These are phyloP conservation scores for Paxillus ammoniavirescens DNA, from an alignment of 768 basidiomycete genomes.

Conservation along the genomic window DNA sequence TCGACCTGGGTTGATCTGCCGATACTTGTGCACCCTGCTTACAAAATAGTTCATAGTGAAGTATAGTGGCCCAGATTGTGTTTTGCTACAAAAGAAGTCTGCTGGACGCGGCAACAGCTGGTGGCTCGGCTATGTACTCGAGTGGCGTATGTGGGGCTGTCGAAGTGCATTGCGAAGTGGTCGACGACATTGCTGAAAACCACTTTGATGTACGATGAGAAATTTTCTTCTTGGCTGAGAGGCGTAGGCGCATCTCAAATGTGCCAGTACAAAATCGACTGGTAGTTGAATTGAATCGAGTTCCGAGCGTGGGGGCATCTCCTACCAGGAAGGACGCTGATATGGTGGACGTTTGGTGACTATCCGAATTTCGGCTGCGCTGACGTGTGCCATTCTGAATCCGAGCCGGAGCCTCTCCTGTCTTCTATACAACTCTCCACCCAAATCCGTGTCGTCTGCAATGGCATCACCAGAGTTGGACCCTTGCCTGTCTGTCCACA, in stretches of 20 bases:
- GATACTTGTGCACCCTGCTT: too few species aligned
- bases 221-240: conserved; percentile 11
- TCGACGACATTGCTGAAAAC: conserved; percentile 37
- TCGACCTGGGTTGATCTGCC: too few species aligned
- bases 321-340: conserved; percentile 29
- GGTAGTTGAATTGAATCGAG: conserved; percentile 25
- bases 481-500: conserved; percentile 6
- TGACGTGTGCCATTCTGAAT: conserved; percentile 62
- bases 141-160: conserved; percentile 37
- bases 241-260: conserved; percentile 26
- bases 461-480: conserved; percentile 7
- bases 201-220: conserved; percentile 22
- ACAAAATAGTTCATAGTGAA: too few species aligned
- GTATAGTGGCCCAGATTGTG: too few species aligned
- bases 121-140: conserved; percentile 32
- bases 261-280: conserved; percentile 24
- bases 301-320: conserved; percentile 21
- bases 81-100: too few species aligned
- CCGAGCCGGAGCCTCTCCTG: conserved; percentile 40
- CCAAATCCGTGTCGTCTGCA: too few species aligned
- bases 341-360: too few species aligned
- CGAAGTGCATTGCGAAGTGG: conserved; percentile 47
- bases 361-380: conserved; percentile 22
- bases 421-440: conserved; percentile 44
- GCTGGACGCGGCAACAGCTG: conserved; percentile 20